Conservation (phyloP, 2,329 filamentous ascomycete genomes). For the Cylindrodendrum hubeiense region DNA sequence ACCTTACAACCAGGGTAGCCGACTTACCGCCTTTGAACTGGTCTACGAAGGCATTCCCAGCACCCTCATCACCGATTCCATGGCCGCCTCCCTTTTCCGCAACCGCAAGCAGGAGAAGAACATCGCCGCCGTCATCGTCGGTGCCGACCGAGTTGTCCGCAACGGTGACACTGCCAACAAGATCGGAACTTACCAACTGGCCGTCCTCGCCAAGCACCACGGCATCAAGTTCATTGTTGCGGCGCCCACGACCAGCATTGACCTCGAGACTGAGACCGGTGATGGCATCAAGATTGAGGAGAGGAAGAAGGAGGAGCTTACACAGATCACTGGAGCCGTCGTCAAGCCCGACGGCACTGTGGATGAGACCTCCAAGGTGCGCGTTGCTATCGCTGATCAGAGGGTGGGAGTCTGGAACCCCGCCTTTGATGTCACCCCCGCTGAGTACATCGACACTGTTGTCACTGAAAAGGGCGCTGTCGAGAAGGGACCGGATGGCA, state of each 20-base stretch:
- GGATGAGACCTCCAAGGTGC: conserved; percentile 72
- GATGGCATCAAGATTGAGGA: conserved; percentile 91
- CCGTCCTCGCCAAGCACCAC: conserved; percentile 90
- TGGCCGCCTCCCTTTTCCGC: conserved; percentile 88
- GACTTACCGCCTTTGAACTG: conserved; percentile 96
- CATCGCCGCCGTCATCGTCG: conserved; percentile 90
- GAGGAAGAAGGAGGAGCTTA: conserved; percentile 84
- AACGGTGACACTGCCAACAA: conserved; percentile 99
- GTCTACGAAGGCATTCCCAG: conserved; percentile 92
- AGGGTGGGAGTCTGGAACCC: conserved; percentile 95
- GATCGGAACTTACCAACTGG: conserved; percentile 93
- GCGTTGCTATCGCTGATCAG: conserved; percentile 83
- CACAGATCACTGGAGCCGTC: conserved; percentile 83
- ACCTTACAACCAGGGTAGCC: conserved; percentile 97
- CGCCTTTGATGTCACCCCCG: conserved; percentile 94
- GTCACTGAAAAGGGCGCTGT: conserved; percentile 93
- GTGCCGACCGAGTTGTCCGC: conserved; percentile 92
- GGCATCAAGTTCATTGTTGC: conserved; percentile 95
- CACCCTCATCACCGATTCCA: conserved; percentile 94
- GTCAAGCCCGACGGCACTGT: conserved; percentile 73
- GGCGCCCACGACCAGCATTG: conserved; percentile 93
- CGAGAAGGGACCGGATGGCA: conserved; percentile 78
- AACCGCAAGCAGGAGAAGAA: conserved; percentile 72
- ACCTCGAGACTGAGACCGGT: conserved; percentile 83
- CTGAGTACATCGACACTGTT: conserved; percentile 89